Conservation (phyloP, 140 eudicot species). For the Senecio squalidus region DNA sequence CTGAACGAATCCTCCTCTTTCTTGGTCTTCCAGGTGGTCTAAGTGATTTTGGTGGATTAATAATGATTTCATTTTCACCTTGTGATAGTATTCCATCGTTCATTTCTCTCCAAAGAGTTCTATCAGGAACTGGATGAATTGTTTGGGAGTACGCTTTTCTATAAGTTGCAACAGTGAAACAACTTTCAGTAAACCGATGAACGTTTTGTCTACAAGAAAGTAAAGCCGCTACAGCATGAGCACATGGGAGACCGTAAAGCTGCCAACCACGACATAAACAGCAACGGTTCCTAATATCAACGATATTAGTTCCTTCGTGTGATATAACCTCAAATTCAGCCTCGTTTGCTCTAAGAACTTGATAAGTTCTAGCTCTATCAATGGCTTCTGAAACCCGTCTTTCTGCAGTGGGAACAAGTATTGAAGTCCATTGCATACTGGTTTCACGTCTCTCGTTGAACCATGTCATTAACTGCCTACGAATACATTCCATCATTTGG, state of each 20-base stretch:
- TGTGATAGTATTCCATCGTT: conserved; percentile 26
- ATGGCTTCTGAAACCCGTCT: conserved; percentile 75
- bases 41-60: conserved; percentile 80
- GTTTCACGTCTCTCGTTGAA: conserved; percentile 82
- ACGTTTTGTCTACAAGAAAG: conserved; percentile 88
- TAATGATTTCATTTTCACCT: conserved; percentile 34
- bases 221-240: conserved; percentile 93
- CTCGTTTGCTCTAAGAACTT: conserved; percentile 82
- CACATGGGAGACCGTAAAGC: conserved; percentile 83
- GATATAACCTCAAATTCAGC: conserved; percentile 93
- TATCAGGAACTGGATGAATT: conserved; percentile 93
- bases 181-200: conserved; percentile 80
- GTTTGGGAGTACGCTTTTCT: conserved; percentile 85
- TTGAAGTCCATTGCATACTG: conserved; percentile 84
- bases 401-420: conserved; percentile 85
- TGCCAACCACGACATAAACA: conserved; percentile 92
- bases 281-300: conserved; percentile 74
- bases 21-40: too few species aligned
- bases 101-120: conserved; percentile 60
- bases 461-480: conserved; percentile 90
- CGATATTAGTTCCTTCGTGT: conserved; percentile 67
- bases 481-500: conserved; percentile 86
- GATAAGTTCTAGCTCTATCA: conserved; percentile 77
- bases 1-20: conserved; percentile 68
- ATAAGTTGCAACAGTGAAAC: conserved; percentile 75